These are phyloP conservation scores for Calophaca sinica DNA, from an alignment of 306 rosid species.

Conservation along the genomic window DNA sequence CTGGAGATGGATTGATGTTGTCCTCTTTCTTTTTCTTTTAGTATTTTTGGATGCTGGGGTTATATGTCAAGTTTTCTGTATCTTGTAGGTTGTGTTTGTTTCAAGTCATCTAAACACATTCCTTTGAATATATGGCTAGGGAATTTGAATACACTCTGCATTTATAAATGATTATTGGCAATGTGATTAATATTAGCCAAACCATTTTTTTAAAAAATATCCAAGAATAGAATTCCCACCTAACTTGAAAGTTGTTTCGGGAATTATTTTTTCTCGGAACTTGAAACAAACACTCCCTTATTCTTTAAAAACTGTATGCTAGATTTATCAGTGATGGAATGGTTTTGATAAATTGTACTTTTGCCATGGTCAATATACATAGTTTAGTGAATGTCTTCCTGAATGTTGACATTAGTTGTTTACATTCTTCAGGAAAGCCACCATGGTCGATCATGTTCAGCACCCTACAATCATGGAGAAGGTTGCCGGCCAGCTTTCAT, in stretches of 20 bases:
- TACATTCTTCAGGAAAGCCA: slow-evolving; percentile 46
- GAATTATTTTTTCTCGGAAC: too few relatives aligned
- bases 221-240: too few relatives aligned
- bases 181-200: too few relatives aligned
- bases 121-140: too few relatives aligned
- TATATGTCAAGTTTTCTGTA: too few relatives aligned
- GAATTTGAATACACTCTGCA: too few relatives aligned
- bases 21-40: background rate
- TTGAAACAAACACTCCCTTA: background rate
- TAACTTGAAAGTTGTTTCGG: too few relatives aligned
- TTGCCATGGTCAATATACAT: background rate
- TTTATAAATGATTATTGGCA: too few relatives aligned
- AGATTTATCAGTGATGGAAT: background rate
- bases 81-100: too few relatives aligned
- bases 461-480: slow-evolving; percentile 83
- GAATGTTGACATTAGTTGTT: background rate
- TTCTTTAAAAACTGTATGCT: background rate
- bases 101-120: too few relatives aligned
- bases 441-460: slow-evolving; percentile 83
- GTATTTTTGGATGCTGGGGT: background rate
- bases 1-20: background rate
- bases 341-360: background rate
- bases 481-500: slow-evolving; percentile 69
- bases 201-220: too few relatives aligned
- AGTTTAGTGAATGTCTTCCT: background rate